Evolutionary conservation across 2,329 filamentous ascomycete species (phyloP), one percentile per base, ranked within the genome.

Genomic region (Cadophora sp.): DNA sequence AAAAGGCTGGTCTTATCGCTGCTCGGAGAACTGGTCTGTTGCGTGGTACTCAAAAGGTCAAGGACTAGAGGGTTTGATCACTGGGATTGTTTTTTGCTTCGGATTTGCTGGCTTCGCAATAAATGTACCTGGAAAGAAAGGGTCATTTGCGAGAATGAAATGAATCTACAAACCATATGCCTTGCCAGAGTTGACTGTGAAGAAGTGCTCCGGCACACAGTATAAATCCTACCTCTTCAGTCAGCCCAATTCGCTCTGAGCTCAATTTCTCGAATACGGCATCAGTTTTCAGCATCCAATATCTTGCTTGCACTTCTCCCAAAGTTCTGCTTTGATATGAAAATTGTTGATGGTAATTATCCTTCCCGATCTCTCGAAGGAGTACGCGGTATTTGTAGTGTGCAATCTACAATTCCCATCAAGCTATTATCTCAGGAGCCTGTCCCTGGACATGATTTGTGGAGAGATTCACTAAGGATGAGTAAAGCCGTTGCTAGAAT

Each of bases 1-100:
- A 99, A 88, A 99, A 99, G 91, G 96, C 96, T 80, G 96, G 96
- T 97, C 95, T 99, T 83, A 99, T 99, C 87, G 96, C 96, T 85
- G 96, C 96, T 85, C 90, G 96, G 86, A 93, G 97, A 90, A 99
- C 96, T 84, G 96, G 96, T 97, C 91, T 99, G 86, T 90, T 99
- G 83, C 95, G 96, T 87, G 96, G 96, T 97, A 98, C 96, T 83
- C 96, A 99, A 89, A 99, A 99, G 93, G 93, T 90, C 83, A 99
- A 99, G 93, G 97, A 99, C 78, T 95, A 94, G 70, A 75, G 71
- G 74, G 71, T 65, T 72, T 74, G 65, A 72, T 70, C 63, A 58
- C 60, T 61, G 72, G 71, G 73, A 66, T 72, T 77, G 75, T 76
- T 73, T 70, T 74, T 77, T 75, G 66, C 69, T 77, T 76, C 72